Conservation (phyloP, 495 filamentous ascomycete species). For the Aspergillus cavernicola region DNA sequence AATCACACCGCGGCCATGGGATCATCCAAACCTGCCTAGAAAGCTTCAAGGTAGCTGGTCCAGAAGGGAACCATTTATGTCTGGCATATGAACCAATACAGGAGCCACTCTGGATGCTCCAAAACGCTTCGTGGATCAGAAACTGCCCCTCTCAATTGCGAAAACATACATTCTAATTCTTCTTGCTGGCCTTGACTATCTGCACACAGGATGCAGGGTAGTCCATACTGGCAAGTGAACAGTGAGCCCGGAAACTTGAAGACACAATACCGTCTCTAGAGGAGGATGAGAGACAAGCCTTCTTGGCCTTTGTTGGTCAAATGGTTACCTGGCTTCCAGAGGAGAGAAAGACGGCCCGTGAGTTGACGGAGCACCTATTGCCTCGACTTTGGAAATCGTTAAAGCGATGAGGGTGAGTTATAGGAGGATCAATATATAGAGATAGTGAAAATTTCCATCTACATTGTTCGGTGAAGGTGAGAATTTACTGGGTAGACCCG, state of each 20-base stretch:
- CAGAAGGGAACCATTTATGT: no score
- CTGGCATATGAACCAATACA: no score
- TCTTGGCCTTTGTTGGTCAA: neutral
- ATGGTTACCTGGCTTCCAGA: neutral
- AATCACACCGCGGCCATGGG: no score
- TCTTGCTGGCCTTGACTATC: conserved; percentile 35
- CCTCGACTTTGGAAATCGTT: no score
- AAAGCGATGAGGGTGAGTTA: no score
- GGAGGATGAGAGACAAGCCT: neutral
- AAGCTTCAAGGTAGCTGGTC: no score
- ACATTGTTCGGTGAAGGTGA: no score
- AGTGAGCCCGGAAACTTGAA: neutral
- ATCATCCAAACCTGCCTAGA: no score
- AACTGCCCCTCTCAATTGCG: conserved; percentile 17
- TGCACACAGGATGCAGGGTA: conserved; percentile 33
- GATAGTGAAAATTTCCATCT: no score
- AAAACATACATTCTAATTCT: conserved; percentile 32
- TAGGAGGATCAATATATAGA: no score
- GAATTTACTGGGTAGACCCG: no score
- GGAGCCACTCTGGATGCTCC: no score
- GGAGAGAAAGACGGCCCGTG: neutral
- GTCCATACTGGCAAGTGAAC: conserved; percentile 22
- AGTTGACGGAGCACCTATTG: conserved; percentile 3
- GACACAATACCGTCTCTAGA: neutral
- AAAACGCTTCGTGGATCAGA: conserved; percentile 21